Percentiles rank a stretch among this genome's conserved stretches.
These are phyloP conservation scores for Marasmius oreades DNA, from an alignment of 1,284 basidiomycete genomes.

Conservation along the genomic window DNA sequence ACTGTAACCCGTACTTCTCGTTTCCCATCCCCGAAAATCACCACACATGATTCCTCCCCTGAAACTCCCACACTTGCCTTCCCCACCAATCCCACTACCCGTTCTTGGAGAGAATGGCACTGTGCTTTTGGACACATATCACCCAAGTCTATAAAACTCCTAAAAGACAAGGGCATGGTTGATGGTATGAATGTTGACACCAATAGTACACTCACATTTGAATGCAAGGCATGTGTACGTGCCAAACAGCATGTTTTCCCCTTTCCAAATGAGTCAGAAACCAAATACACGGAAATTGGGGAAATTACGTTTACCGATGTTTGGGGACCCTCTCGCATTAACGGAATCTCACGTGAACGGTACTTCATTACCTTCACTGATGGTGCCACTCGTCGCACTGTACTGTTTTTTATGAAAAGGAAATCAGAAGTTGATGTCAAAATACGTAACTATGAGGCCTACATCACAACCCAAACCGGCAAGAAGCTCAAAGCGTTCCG, in stretches of 20 bases:
- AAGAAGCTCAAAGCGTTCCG: background rate
- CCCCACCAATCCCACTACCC: constrained; percentile 4
- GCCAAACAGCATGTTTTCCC: constrained; percentile 25
- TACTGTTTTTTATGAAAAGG: constrained; percentile 21
- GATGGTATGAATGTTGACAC: constrained; percentile 10
- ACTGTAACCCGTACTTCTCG: background rate
- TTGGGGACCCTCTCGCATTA: constrained; percentile 24
- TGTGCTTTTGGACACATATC: constrained; percentile 20
- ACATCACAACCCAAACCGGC: background rate
- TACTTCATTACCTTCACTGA: constrained; percentile 32
- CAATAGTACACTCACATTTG: constrained; percentile 8
- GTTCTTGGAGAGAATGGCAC: constrained; percentile 21
- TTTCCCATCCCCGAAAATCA: background rate
- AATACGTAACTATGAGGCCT: background rate
- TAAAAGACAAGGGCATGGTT: constrained; percentile 18
- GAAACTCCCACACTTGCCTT: too few relatives aligned
- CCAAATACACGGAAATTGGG: constrained; percentile 16
- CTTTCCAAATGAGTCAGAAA: constrained; percentile 15
- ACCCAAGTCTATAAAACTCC: constrained; percentile 11
- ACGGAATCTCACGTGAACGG: constrained; percentile 15
- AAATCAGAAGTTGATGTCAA: constrained; percentile 18
- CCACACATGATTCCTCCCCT: background rate
- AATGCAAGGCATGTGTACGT: constrained; percentile 17
- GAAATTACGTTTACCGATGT: constrained; percentile 30
- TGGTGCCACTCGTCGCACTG: constrained; percentile 21